Conservation (phyloP, 2,329 filamentous ascomycete species). For the Phoma sp. region DNA sequence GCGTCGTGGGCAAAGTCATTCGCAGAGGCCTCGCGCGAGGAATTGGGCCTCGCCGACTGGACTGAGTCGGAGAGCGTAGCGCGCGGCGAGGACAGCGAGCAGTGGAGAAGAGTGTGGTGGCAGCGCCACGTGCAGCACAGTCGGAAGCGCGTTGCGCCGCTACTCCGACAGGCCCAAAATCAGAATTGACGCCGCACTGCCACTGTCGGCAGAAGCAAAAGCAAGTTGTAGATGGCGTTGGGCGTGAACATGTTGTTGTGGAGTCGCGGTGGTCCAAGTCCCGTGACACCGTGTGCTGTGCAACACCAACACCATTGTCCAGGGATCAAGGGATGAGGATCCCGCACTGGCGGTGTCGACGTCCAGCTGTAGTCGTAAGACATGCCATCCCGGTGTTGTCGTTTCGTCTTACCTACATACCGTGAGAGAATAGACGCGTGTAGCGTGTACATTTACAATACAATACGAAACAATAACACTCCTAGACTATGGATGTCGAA, state of each 20-base stretch:
- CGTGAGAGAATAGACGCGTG: too few species aligned
- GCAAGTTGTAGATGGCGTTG: background rate
- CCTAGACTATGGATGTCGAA: too few species aligned
- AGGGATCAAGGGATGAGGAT: conserved; percentile 1
- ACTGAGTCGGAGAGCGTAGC: conserved; percentile 56
- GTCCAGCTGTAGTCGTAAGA: background rate
- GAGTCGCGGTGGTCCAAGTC: background rate
- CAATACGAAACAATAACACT: too few species aligned
- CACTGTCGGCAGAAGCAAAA: background rate
- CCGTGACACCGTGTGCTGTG: conserved; percentile 8
- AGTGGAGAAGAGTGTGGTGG: conserved; percentile 68
- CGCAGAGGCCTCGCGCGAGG: conserved; percentile 51
- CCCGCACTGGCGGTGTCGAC: conserved; percentile 15
- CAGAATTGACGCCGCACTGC: conserved; percentile 9
- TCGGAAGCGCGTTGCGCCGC: conserved; percentile 67
- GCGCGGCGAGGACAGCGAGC: conserved; percentile 38
- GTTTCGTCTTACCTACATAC: background rate
- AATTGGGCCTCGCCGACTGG: conserved; percentile 64
- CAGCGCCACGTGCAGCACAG: conserved; percentile 67
- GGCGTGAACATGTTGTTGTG: background rate
- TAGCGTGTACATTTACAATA: too few species aligned
- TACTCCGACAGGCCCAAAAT: conserved; percentile 57
- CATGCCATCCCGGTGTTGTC: too few species aligned
- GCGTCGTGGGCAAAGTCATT: conserved; percentile 63
- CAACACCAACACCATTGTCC: background rate